These are phyloP conservation scores for Aciculosporium take DNA, from an alignment of 2,329 filamentous ascomycete species.

Conservation along the genomic window DNA sequence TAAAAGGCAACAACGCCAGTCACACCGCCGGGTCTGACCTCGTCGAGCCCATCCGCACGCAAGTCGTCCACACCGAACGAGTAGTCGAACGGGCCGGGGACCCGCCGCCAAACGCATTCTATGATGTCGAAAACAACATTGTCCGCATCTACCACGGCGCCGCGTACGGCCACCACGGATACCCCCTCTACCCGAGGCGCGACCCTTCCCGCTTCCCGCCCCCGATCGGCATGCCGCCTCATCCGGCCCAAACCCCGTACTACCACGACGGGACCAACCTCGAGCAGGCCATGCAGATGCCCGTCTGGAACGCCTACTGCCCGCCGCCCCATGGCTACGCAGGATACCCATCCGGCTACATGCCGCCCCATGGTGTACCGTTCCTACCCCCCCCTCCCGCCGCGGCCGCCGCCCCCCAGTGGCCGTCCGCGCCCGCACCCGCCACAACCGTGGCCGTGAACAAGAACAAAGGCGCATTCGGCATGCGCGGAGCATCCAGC, in stretches of 20 bases:
- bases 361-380: not conserved
- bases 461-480: conserved; percentile 8
- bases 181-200: conserved; percentile 30
- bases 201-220: conserved; percentile 16
- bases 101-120: conserved; percentile 45
- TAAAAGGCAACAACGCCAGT: conserved; percentile 10
- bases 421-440: not conserved
- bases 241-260: conserved; percentile 29
- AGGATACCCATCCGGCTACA: conserved; percentile 6
- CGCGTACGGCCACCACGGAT: conserved; percentile 35
- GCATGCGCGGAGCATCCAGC: conserved; percentile 6
- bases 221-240: conserved; percentile 28
- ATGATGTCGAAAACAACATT: conserved; percentile 36
- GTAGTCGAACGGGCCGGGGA: conserved; percentile 37
- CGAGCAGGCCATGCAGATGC: conserved; percentile 15
- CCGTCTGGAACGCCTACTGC: conserved; percentile 11
- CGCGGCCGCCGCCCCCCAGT: no score
- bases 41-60: conserved; percentile 32
- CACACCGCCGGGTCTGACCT: conserved; percentile 24
- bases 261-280: conserved; percentile 15
- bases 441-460: not conserved
- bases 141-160: conserved; percentile 44
- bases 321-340: conserved; percentile 11
- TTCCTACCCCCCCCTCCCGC: not conserved
- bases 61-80: conserved; percentile 41